Evolutionary conservation across 73 alveolate genomes (phyloP).

Genomic region (Paramecium tetraurelia): DNA sequence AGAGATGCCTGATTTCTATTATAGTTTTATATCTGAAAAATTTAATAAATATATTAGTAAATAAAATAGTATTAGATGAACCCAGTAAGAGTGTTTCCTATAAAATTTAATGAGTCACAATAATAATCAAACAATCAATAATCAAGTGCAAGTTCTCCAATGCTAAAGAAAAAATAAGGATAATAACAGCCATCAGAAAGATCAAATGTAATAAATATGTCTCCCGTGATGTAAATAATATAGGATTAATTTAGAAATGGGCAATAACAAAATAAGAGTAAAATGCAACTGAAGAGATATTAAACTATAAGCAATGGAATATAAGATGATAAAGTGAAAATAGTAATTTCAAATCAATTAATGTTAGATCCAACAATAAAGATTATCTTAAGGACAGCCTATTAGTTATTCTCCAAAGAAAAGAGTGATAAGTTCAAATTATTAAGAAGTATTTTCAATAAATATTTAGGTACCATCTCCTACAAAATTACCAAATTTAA

Average conservation of each 20-base stretch:
- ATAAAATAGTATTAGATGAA: background rate
- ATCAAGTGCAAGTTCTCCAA: background rate
- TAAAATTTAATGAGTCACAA: slow-evolving; percentile 9
- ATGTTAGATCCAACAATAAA: background rate
- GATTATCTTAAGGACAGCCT: background rate
- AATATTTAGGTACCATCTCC: background rate
- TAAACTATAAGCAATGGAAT: background rate
- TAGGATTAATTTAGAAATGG: background rate
- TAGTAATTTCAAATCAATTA: background rate
- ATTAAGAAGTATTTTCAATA: background rate
- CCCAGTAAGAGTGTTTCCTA: slow-evolving; percentile 45
- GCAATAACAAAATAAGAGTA: background rate
- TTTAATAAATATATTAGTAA: background rate
- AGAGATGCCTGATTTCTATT: background rate
- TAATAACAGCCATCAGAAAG: slow-evolving; percentile 38
- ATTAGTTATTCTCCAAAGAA: slow-evolving; percentile 39
- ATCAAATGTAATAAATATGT: background rate
- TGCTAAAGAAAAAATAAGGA: background rate
- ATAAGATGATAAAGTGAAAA: background rate
- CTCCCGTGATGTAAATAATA: background rate
- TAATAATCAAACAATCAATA: background rate
- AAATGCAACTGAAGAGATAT: background rate
- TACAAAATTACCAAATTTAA: slow-evolving; percentile 43
- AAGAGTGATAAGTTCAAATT: background rate
- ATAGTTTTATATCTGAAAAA: background rate